Evolutionary conservation across 441 rosid species (phyloP).

Genomic region (Erodium texanum): DNA sequence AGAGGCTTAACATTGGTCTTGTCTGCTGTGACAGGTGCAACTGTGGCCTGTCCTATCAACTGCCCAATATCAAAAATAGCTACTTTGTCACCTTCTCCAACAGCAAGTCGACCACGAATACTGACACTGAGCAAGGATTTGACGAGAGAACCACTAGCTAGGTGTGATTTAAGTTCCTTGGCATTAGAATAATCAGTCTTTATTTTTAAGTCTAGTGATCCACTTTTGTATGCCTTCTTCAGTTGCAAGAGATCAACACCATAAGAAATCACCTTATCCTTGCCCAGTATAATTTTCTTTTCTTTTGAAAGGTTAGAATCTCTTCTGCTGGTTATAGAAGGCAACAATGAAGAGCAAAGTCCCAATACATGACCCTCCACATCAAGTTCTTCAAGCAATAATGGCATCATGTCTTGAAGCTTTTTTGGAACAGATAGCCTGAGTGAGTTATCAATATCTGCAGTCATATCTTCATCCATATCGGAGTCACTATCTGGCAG

Average conservation of each 20-base stretch:
- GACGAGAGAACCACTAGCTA: conserved; percentile 86
- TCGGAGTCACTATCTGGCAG: conserved; percentile 93
- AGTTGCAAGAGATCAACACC: conserved; percentile 83
- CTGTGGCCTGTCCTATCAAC: conserved; percentile 89
- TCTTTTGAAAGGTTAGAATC: conserved; percentile 65
- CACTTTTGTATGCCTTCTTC: conserved; percentile 98
- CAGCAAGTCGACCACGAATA: conserved; percentile 97
- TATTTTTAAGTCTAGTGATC: conserved; percentile 94
- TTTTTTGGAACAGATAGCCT: conserved; percentile 72
- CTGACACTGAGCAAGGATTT: conserved; percentile 97
- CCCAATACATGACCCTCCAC: conserved; percentile 70
- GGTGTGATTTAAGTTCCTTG: conserved; percentile 91
- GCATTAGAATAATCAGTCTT: conserved; percentile 96
- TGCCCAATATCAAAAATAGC: conserved; percentile 96
- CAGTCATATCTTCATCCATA: conserved; percentile 66
- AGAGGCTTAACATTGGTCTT: conserved; percentile 97
- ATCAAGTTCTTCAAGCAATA: conserved; percentile 74
- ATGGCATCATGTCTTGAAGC: conserved; percentile 54
- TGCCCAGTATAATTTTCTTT: conserved; percentile 60
- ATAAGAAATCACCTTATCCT: conserved; percentile 77
- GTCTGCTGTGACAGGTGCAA: conserved; percentile 93
- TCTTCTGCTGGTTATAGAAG: conserved; percentile 74
- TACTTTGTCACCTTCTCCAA: conserved; percentile 99
- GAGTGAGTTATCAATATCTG: conserved; percentile 51
- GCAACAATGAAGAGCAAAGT: conserved; percentile 72